Percentiles rank a stretch among this genome's conserved stretches.
Evolutionary conservation across 2,329 filamentous ascomycete genomes (phyloP).

Genomic region (Aspergillus neotritici): DNA sequence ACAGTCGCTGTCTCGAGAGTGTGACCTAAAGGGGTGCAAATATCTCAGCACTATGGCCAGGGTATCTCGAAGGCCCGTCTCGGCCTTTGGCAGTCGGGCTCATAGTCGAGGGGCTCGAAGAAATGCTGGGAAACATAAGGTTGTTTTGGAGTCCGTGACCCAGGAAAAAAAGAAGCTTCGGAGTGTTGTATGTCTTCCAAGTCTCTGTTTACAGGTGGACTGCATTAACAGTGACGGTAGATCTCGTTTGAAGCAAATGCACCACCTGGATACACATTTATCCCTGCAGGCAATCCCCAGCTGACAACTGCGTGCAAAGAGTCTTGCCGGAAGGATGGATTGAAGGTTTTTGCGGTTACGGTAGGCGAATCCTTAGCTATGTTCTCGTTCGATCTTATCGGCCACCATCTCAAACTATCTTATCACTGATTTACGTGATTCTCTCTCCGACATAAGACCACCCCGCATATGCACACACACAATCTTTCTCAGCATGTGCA

Average conservation of each 20-base stretch:
- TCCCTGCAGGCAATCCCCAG: constrained; percentile 55
- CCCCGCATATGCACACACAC: constrained; percentile 45
- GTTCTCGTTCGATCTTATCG: constrained; percentile 8
- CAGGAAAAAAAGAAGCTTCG: constrained; percentile 57
- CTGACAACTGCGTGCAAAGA: constrained; percentile 58
- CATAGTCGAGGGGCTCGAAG: constrained; percentile 29
- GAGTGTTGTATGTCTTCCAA: constrained; percentile 41
- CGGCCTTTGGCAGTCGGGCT: constrained; percentile 29
- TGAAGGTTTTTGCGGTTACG: constrained; percentile 55
- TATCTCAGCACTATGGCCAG: constrained; percentile 30
- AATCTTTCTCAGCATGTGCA: constrained; percentile 56
- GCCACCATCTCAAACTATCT: constrained; percentile 14
- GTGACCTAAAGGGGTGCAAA: too few relatives aligned
- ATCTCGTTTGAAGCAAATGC: constrained; percentile 51
- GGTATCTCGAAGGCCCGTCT: constrained; percentile 30
- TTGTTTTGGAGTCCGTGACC: constrained; percentile 53
- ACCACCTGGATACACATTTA: constrained; percentile 56
- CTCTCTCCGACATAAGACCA: constrained; percentile 34
- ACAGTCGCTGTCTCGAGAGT: too few relatives aligned
- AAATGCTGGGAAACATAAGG: constrained; percentile 47
- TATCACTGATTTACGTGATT: neutral
- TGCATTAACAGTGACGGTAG: constrained; percentile 40
- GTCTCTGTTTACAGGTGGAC: constrained; percentile 4
- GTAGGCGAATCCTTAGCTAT: constrained; percentile 39
- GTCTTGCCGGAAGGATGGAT: constrained; percentile 49